Conservation (phyloP, 2,329 filamentous ascomycete genomes). For the Botrytis sinoallii region DNA sequence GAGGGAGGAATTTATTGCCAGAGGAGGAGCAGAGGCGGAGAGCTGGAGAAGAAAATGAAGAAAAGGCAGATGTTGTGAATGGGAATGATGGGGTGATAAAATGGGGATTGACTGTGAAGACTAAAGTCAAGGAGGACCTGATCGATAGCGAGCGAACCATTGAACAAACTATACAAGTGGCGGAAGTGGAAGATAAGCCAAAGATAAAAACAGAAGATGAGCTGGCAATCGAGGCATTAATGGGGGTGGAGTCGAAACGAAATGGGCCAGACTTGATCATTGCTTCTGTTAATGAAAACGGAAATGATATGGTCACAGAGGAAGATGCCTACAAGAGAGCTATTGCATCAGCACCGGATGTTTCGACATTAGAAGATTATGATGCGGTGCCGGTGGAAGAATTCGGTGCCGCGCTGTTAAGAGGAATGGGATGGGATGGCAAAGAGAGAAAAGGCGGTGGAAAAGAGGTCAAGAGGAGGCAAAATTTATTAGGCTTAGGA, state of each 20-base stretch:
- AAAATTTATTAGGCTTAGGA: conserved; percentile 82
- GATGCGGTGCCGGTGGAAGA: conserved; percentile 88
- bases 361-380: conserved; percentile 79
- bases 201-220: conserved; percentile 50
- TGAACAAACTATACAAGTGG: conserved; percentile 21
- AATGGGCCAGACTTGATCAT: conserved; percentile 53
- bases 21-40: conserved; percentile 49
- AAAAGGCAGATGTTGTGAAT: conserved; percentile 41
- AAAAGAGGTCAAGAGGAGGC: conserved; percentile 65
- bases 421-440: conserved; percentile 93
- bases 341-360: conserved; percentile 68
- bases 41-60: conserved; percentile 35
- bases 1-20: conserved; percentile 54
- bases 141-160: conserved; percentile 26
- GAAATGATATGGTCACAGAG: conserved; percentile 46
- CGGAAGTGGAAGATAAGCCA: conserved; percentile 31
- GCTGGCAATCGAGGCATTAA: conserved; percentile 65
- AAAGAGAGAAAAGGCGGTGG: conserved; percentile 55
- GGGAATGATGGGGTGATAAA: conserved; percentile 39
- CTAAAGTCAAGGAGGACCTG: conserved; percentile 38
- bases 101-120: conserved; percentile 51
- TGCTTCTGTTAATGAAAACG: conserved; percentile 34
- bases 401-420: conserved; percentile 84
- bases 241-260: conserved; percentile 51
- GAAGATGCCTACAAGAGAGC: conserved; percentile 68